phyloP scores from a whole-genome alignment of 1,284 basidiomycete genomes.

The Cronartium ribicola region DNA sequence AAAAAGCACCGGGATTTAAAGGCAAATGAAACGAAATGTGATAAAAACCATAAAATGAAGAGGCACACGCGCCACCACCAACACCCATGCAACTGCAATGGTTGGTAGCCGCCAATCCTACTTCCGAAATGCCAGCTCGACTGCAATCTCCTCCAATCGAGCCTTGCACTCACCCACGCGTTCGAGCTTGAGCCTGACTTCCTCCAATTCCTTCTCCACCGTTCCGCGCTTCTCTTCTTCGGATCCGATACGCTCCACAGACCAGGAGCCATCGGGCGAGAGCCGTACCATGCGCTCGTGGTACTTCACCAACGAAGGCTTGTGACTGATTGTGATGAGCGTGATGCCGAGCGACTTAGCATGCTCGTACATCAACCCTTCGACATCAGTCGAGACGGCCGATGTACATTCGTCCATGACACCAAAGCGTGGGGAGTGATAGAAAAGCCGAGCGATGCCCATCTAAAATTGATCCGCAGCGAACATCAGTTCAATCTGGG shows the following conservation, averaged over 20 bases:
- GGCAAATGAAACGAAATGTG: no score
- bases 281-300: conserved; percentile 75
- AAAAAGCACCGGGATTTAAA: no score
- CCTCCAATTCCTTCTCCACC: conserved; percentile 55
- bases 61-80: no score
- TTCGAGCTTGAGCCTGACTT: conserved; percentile 51
- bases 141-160: conserved; percentile 52
- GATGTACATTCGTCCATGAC: conserved; percentile 77
- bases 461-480: conserved; percentile 57
- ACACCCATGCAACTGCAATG: no score
- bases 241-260: conserved; percentile 65
- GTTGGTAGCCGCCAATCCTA: not conserved
- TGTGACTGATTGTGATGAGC: conserved; percentile 80
- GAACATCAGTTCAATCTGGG: not conserved
- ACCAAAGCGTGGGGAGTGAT: conserved; percentile 68
- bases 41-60: no score
- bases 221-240: conserved; percentile 65
- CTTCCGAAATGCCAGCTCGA: conserved; percentile 51
- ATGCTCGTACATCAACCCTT: conserved; percentile 91
- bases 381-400: conserved; percentile 92
- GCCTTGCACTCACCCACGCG: conserved; percentile 53
- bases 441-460: conserved; percentile 77
- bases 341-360: conserved; percentile 84
- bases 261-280: conserved; percentile 64
- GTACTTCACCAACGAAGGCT: conserved; percentile 74